Percentiles rank a stretch among this genome's conserved stretches.
Conservation (phyloP, 2,329 filamentous ascomycete genomes). For the Colletotrichum noveboracense region DNA sequence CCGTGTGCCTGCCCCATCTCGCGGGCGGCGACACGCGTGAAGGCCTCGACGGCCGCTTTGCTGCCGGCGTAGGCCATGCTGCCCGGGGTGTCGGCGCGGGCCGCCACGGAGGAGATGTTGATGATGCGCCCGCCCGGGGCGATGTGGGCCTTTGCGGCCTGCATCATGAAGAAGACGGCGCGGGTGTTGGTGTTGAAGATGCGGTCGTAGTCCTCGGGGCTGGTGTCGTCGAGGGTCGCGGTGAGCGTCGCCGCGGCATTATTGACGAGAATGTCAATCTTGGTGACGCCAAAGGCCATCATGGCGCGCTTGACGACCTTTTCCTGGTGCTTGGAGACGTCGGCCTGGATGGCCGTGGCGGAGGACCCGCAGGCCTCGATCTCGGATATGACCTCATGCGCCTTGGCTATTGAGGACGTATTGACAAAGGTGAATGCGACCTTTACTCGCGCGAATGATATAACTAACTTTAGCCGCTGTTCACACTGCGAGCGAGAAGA, state of each 20-base stretch:
- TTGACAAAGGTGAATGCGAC: constrained; percentile 24
- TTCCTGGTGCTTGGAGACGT: constrained; percentile 24
- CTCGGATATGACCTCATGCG: constrained; percentile 24
- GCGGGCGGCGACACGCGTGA: constrained; percentile 22
- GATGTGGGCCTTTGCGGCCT: constrained; percentile 20
- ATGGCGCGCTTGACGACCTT: constrained; percentile 22
- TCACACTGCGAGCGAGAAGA: not conserved
- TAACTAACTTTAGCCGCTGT: constrained; percentile 5
- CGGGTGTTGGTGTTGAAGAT: constrained; percentile 23
- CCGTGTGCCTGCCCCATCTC: constrained; percentile 22
- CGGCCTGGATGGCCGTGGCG: constrained; percentile 25
- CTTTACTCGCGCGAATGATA: constrained; percentile 3
- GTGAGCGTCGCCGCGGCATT: constrained; percentile 23
- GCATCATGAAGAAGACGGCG: constrained; percentile 25
- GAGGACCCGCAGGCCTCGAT: constrained; percentile 27
- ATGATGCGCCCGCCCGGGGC: constrained; percentile 24
- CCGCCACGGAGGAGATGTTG: constrained; percentile 26
- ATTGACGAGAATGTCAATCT: constrained; percentile 25
- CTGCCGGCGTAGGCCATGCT: constrained; percentile 24
- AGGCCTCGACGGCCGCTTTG: constrained; percentile 24
- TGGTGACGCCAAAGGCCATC: constrained; percentile 23
- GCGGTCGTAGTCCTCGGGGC: constrained; percentile 22
- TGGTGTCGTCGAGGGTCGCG: constrained; percentile 21
- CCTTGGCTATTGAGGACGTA: constrained; percentile 22
- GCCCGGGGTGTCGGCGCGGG: constrained; percentile 15